Evolutionary conservation across 257 asterid genomes (phyloP), one percentile per base, ranked within the genome.

Genomic region (Solanum dulcamara): DNA sequence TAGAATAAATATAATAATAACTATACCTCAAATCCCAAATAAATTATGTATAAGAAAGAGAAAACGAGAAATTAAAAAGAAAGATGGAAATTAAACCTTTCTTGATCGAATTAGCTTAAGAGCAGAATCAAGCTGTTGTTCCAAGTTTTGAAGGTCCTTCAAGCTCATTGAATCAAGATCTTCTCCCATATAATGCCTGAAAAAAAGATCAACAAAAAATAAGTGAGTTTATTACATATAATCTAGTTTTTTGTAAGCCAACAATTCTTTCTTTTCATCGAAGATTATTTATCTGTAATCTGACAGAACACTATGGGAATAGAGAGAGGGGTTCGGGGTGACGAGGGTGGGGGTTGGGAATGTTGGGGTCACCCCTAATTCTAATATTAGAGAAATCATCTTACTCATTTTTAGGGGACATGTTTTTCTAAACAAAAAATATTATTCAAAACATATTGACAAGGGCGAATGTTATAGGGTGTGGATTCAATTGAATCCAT

Each of bases 171-270:
- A 20, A 35, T 88, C 93, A 55, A 87, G 92, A 84, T 87, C 90
- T 85, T 87, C 91, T 60, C 93, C 92, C 90, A 90, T 91, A 70
- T 88, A 88, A 44, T 89, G 89, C 89, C 93, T 91, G 84, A 62
- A 33, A 17, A 28, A n/a, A n/a, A n/a, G n/a, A n/a, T n/a, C n/a
- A n/a, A n/a, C n/a, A n/a, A n/a, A n/a, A 33, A 33, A 22, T 17
- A 10, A 15, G 7, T 3, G 13, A 2, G 3, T 67, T 40, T 40
- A 10, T 40, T 1, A 40, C 10, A 10, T 40, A 1, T 40, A 40
- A 0, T 40, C 46, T 40, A 40, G 46, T 40, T 10, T 40, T 40
- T 40, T 1, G 10, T 8, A 38, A 38, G 2, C 7, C 6, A 38
- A 38, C n/a, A n/a, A n/a, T n/a, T n/a, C n/a, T n/a, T n/a, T n/a